Evolutionary conservation across 805 yeast species (phyloP).

Genomic region (Candida hispaniensis): DNA sequence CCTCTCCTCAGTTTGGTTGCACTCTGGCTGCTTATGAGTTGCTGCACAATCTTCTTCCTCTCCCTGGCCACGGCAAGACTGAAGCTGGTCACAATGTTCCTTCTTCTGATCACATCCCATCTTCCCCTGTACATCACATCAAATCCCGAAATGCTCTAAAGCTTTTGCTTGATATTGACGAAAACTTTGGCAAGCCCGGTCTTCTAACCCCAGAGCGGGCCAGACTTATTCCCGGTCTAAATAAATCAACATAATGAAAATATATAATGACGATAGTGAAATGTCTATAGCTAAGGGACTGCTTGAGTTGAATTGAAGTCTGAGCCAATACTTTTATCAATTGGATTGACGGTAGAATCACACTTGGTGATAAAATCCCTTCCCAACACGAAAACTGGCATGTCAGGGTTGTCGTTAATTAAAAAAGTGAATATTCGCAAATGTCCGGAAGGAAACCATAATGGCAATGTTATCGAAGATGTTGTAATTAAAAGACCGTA

Average conservation of each 20-base stretch:
- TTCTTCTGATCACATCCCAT: constrained; percentile 23
- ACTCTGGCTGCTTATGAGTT: constrained; percentile 95
- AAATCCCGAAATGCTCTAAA: constrained; percentile 35
- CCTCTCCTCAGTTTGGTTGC: constrained; percentile 96
- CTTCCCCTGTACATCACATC: constrained; percentile 30
- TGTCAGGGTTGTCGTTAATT: constrained; percentile 4
- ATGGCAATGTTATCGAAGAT: constrained; percentile 5
- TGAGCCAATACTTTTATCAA: too few species aligned
- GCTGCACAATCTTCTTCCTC: constrained; percentile 68
- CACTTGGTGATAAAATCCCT: too few species aligned
- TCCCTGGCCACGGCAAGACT: constrained; percentile 34
- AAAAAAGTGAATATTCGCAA: constrained; percentile 4
- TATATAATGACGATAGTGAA: not conserved
- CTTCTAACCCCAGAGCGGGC: constrained; percentile 23
- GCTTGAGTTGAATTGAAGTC: too few species aligned
- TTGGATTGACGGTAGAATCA: too few species aligned
- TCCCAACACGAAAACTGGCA: too few species aligned
- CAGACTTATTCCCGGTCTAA: constrained; percentile 20
- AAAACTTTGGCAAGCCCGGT: constrained; percentile 35
- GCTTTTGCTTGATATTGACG: constrained; percentile 35
- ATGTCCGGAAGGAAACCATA: constrained; percentile 12
- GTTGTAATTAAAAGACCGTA: constrained; percentile 1
- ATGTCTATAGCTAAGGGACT: too few species aligned
- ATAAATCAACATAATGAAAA: constrained; percentile 4
- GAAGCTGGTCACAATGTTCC: constrained; percentile 37